Conservation (phyloP, 1,284 basidiomycete genomes). For the Volvariella surrecta region DNA sequence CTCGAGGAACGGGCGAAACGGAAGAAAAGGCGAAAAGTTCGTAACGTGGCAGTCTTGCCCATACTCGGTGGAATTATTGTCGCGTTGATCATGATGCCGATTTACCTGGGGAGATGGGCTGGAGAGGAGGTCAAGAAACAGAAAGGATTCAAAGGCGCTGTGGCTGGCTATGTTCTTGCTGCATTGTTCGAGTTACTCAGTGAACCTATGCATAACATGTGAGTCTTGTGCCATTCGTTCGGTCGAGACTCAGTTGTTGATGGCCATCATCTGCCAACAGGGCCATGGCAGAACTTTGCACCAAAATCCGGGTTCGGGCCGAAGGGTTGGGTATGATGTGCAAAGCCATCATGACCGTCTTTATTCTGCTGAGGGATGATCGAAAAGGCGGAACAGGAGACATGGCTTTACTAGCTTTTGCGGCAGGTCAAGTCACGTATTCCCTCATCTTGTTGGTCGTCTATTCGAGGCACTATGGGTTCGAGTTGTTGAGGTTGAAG, state of each 20-base stretch:
- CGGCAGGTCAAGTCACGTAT: slow-evolving; percentile 72
- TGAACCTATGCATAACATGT: slow-evolving; percentile 80
- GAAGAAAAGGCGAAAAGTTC: slow-evolving; percentile 10
- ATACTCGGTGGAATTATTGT: slow-evolving; percentile 48
- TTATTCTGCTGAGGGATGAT: slow-evolving; percentile 45
- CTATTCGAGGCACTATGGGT: slow-evolving; percentile 27
- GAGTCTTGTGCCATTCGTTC: slow-evolving; percentile 16
- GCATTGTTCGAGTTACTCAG: slow-evolving; percentile 71
- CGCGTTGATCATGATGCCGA: slow-evolving; percentile 32
- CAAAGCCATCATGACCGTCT: slow-evolving; percentile 67
- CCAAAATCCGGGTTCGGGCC: slow-evolving; percentile 65
- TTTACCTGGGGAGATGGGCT: slow-evolving; percentile 40
- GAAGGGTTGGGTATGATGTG: slow-evolving; percentile 77
- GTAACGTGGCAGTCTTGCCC: slow-evolving; percentile 52
- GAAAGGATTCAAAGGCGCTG: slow-evolving; percentile 53
- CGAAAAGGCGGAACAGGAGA: slow-evolving; percentile 22
- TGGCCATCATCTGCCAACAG: no score
- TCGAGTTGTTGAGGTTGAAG: slow-evolving; percentile 4
- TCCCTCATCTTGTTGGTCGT: slow-evolving; percentile 32
- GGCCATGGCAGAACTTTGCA: slow-evolving; percentile 60
- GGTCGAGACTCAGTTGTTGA: neutral
- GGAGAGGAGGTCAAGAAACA: slow-evolving; percentile 47
- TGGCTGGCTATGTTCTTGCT: slow-evolving; percentile 64
- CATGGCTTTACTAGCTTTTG: slow-evolving; percentile 73
- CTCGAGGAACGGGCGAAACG: no score